Conservation (phyloP, 2,329 filamentous ascomycete genomes). For the Colletotrichum sp. region DNA sequence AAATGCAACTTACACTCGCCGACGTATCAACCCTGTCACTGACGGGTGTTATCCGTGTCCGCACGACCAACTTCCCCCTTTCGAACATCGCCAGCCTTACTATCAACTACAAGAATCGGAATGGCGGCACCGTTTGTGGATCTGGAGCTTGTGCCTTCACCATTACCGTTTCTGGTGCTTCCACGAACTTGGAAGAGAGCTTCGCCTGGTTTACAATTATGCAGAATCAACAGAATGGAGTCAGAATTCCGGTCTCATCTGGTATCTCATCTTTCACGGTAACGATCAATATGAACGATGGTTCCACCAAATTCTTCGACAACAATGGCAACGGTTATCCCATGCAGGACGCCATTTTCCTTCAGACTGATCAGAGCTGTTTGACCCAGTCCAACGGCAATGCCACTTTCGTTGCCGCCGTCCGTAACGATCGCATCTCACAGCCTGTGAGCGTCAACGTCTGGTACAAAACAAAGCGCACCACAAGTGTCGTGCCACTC, state of each 20-base stretch:
- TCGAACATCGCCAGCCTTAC: constrained; percentile 51
- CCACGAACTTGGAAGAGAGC: constrained; percentile 63
- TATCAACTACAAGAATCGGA: constrained; percentile 61
- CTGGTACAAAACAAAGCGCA: constrained; percentile 46
- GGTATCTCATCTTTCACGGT: constrained; percentile 68
- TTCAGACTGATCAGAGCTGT: constrained; percentile 64
- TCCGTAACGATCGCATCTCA: constrained; percentile 52
- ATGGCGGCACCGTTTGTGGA: constrained; percentile 52
- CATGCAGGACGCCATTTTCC: constrained; percentile 58
- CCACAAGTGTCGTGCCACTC: constrained; percentile 46
- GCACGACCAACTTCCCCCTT: constrained; percentile 52
- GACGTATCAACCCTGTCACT: constrained; percentile 54
- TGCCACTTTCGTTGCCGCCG: constrained; percentile 50
- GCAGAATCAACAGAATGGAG: constrained; percentile 28
- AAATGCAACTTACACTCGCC: constrained; percentile 59
- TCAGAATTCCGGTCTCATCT: constrained; percentile 55
- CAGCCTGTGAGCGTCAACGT: constrained; percentile 46
- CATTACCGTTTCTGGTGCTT: constrained; percentile 50
- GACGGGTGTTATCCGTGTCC: constrained; percentile 61
- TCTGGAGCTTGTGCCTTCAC: constrained; percentile 46
- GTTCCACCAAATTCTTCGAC: constrained; percentile 50
- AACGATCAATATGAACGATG: constrained; percentile 53
- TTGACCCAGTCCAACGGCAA: constrained; percentile 46
- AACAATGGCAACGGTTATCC: constrained; percentile 64
- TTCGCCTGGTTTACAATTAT: constrained; percentile 60